These are phyloP conservation scores for Microdochium nivale DNA, from an alignment of 2,329 filamentous ascomycete genomes.

Conservation along the genomic window DNA sequence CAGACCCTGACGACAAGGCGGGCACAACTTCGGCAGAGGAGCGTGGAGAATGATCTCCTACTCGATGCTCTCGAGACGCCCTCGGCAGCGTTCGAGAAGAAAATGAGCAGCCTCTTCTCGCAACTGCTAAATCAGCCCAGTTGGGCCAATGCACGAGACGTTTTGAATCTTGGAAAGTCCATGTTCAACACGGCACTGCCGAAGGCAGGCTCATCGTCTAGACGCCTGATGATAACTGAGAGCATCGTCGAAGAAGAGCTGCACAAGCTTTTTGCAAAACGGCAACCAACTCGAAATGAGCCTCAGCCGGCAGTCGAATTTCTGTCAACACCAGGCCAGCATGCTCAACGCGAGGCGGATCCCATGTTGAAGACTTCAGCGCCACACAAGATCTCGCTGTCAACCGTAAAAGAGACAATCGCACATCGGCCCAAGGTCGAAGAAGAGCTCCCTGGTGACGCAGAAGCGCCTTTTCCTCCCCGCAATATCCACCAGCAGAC, in stretches of 20 bases:
- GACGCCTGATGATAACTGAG: slow-evolving; percentile 2
- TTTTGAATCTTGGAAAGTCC: slow-evolving; percentile 41
- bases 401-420: background rate
- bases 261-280: slow-evolving; percentile 4
- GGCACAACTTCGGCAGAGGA: background rate
- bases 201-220: slow-evolving; percentile 3
- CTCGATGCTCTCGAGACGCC: background rate
- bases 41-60: background rate
- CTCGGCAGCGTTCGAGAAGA: slow-evolving; percentile 11
- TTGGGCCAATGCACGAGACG: slow-evolving; percentile 58
- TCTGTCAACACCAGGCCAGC: background rate
- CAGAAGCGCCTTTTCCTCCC: slow-evolving; percentile 4
- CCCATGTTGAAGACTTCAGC: background rate
- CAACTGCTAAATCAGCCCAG: slow-evolving; percentile 30
- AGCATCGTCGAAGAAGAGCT: slow-evolving; percentile 2
- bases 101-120: slow-evolving; percentile 25
- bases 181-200: slow-evolving; percentile 34
- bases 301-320: background rate
- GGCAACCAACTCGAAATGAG: background rate
- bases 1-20: slow-evolving; percentile 2
- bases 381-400: background rate
- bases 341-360: background rate
- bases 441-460: background rate
- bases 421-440: background rate
- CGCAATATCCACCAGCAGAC: background rate